phyloP scores from a whole-genome alignment of 2,329 filamentous ascomycete genomes.

The Aspergillaceae sp. region DNA sequence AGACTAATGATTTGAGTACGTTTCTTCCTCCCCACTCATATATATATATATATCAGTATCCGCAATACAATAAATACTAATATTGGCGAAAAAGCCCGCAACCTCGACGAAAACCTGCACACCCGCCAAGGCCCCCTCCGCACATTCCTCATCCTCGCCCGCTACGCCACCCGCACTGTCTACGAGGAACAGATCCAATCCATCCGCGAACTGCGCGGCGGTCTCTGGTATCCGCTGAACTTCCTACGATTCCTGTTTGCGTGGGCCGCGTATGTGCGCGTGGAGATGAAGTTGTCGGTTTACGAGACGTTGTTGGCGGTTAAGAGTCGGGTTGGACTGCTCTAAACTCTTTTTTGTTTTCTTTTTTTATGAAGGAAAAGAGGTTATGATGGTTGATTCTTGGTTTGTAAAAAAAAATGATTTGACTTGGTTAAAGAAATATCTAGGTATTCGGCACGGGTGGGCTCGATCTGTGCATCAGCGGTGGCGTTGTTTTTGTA shows the following conservation, averaged over 20 bases:
- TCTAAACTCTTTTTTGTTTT: background rate
- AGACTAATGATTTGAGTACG: conserved; percentile 87
- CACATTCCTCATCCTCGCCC: conserved; percentile 56
- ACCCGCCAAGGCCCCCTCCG: conserved; percentile 51
- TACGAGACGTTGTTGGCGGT: conserved; percentile 51
- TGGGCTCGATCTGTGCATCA: conserved; percentile 20
- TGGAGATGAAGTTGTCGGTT: conserved; percentile 50
- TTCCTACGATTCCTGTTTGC: conserved; percentile 44
- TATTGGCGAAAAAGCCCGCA: conserved; percentile 49
- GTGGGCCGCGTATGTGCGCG: conserved; percentile 45
- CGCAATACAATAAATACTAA: conserved; percentile 3
- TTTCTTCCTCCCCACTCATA: conserved; percentile 4
- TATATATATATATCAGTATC: background rate
- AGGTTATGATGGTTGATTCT: too few relatives aligned
- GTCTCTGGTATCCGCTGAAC: conserved; percentile 46
- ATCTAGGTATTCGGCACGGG: conserved; percentile 2
- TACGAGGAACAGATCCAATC: conserved; percentile 52
- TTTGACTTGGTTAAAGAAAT: background rate
- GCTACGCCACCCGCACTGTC: conserved; percentile 54
- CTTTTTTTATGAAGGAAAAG: too few relatives aligned
- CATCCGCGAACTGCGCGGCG: conserved; percentile 41
- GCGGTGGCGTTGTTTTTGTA: conserved; percentile 17
- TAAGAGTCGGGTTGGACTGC: conserved; percentile 42
- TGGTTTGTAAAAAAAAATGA: too few relatives aligned
- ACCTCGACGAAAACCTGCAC: conserved; percentile 71